These are phyloP conservation scores for Blastocrithidia nonstop DNA, from an alignment of 208 protist genomes.

Conservation along the genomic window DNA sequence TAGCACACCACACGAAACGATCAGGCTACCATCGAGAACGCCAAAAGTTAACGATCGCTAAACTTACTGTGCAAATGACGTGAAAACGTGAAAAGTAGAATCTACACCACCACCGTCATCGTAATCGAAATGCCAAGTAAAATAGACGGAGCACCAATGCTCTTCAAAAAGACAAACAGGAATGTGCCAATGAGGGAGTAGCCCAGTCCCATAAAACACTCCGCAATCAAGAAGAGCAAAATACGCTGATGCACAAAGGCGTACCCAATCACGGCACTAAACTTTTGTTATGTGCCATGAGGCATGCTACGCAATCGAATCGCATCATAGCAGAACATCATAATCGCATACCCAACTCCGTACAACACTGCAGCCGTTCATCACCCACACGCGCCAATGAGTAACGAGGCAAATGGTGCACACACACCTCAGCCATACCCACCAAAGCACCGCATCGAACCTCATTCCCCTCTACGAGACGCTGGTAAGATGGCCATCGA, in stretches of 20 bases:
- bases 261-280: conserved; percentile 15
- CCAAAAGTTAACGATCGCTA: conserved; percentile 28
- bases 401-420: conserved; percentile 6
- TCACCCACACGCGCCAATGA: conserved; percentile 9
- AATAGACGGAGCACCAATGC: conserved; percentile 17
- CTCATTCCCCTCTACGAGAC: conserved; percentile 14
- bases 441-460: conserved; percentile 20
- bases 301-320: not conserved
- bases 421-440: conserved; percentile 43
- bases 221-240: conserved; percentile 22
- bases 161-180: conserved; percentile 38
- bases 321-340: not conserved
- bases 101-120: conserved; percentile 46
- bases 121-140: conserved; percentile 40
- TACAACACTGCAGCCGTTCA: conserved; percentile 12
- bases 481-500: conserved; percentile 23
- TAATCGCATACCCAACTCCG: conserved; percentile 9
- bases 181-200: conserved; percentile 43
- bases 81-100: conserved; percentile 36
- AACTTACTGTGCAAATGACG: conserved; percentile 20
- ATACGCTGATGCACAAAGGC: conserved; percentile 11
- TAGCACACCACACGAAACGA: conserved; percentile 40
- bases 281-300: not conserved
- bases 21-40: conserved; percentile 26
- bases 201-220: conserved; percentile 28